Conservation (phyloP, 805 yeast species). For the Saccharomycopsis sp. region DNA sequence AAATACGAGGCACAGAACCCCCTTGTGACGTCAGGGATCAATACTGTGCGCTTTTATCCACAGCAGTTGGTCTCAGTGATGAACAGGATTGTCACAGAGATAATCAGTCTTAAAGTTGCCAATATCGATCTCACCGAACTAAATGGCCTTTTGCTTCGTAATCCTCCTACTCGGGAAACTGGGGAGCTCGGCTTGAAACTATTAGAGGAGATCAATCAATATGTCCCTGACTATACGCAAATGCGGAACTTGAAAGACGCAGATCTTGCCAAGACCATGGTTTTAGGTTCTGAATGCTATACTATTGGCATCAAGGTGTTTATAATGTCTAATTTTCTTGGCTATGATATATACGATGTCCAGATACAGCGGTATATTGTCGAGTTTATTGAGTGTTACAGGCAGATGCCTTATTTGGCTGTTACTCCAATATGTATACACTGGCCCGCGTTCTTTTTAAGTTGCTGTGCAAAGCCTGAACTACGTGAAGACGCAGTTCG, state of each 20-base stretch:
- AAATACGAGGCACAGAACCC: constrained; percentile 8
- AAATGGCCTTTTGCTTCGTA: constrained; percentile 3
- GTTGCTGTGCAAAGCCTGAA: constrained; percentile 7
- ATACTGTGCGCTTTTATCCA: constrained; percentile 11
- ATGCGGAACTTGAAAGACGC: constrained; percentile 1
- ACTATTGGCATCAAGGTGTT: constrained; percentile 7
- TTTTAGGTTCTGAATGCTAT: constrained; percentile 8
- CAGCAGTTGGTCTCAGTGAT: constrained; percentile 10
- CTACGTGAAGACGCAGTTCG: constrained; percentile 1
- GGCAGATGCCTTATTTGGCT: constrained; percentile 9
- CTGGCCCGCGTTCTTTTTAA: constrained; percentile 15
- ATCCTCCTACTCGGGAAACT: constrained; percentile 5
- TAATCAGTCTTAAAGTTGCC: constrained; percentile 6
- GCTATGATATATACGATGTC: constrained; percentile 4
- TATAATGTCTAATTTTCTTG: constrained; percentile 7
- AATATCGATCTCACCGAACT: constrained; percentile 10
- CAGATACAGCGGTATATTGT: constrained; percentile 6
- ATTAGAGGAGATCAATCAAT: not conserved
- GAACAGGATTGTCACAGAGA: constrained; percentile 14
- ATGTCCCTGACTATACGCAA: not conserved
- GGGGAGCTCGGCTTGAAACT: constrained; percentile 6
- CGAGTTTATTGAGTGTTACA: constrained; percentile 2
- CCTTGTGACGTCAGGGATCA: constrained; percentile 10
- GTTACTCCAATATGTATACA: constrained; percentile 10
- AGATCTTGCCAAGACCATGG: constrained; percentile 11